Conservation (phyloP, 1,284 basidiomycete genomes). For the Cronartium quercuum region DNA sequence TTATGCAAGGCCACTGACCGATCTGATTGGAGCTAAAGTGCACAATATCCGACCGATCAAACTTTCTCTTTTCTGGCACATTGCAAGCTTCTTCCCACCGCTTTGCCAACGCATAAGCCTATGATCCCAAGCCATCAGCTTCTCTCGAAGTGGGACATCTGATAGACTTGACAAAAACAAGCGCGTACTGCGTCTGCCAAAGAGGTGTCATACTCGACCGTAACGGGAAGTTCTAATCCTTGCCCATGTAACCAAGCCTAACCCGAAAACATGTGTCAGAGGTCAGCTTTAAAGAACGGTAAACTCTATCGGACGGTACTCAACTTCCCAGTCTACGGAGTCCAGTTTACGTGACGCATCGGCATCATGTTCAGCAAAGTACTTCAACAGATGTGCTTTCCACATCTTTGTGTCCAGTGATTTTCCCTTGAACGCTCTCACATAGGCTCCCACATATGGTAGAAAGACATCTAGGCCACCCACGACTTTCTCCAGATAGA, state of each 20-base stretch:
- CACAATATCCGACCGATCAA: conserved; percentile 22
- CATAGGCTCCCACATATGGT: conserved; percentile 46
- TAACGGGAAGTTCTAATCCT: conserved; percentile 61
- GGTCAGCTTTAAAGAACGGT: not conserved
- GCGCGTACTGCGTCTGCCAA: conserved; percentile 62
- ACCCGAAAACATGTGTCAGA: not conserved
- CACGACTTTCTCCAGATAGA: conserved; percentile 63
- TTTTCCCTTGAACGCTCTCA: conserved; percentile 65
- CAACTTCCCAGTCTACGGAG: conserved; percentile 67
- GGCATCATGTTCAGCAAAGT: conserved; percentile 58
- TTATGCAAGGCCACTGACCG: conserved; percentile 7
- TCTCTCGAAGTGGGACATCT: too few relatives aligned
- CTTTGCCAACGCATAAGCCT: conserved; percentile 60
- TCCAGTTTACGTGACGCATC: conserved; percentile 66
- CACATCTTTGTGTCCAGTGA: conserved; percentile 83
- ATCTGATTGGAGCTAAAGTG: conserved; percentile 35
- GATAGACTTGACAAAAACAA: not conserved
- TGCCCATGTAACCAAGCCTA: conserved; percentile 45
- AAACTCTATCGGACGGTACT: conserved; percentile 44
- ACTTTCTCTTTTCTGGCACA: conserved; percentile 5
- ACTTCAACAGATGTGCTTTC: conserved; percentile 76
- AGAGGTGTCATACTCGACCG: conserved; percentile 74
- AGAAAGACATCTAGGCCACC: conserved; percentile 69
- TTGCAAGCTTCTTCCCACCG: conserved; percentile 66
- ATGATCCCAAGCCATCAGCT: not conserved